These are phyloP conservation scores for Ophiostoma triangulosporum DNA, from an alignment of 2,329 filamentous ascomycete species.

Conservation along the genomic window DNA sequence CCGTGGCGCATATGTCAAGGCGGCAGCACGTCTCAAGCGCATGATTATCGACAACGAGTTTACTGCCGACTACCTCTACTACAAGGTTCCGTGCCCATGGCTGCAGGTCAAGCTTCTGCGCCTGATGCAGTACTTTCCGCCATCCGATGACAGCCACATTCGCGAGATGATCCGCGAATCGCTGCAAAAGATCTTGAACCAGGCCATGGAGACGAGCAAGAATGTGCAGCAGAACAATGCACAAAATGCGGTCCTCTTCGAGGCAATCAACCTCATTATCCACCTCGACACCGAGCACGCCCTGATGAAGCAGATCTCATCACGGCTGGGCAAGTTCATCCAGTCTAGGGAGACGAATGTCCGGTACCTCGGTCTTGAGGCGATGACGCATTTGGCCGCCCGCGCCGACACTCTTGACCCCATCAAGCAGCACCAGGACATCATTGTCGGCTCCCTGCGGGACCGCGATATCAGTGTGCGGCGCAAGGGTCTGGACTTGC, in stretches of 20 bases:
- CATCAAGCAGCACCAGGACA: constrained; percentile 94
- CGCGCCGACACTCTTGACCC: constrained; percentile 88
- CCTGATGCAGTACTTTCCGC: constrained; percentile 88
- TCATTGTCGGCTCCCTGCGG: constrained; percentile 86
- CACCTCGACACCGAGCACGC: constrained; percentile 91
- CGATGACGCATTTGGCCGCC: constrained; percentile 95
- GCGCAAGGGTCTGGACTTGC: constrained; percentile 82
- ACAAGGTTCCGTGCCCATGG: constrained; percentile 99
- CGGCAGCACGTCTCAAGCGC: constrained; percentile 75
- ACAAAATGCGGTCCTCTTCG: constrained; percentile 93
- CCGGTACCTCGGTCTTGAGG: constrained; percentile 85
- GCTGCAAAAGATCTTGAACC: constrained; percentile 77
- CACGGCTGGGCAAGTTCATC: constrained; percentile 84
- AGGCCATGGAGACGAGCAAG: constrained; percentile 86
- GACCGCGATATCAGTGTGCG: constrained; percentile 96
- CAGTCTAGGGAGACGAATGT: constrained; percentile 96
- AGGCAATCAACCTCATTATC: constrained; percentile 97
- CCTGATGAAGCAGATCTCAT: constrained; percentile 91
- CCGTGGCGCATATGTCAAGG: constrained; percentile 87
- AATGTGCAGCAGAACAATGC: constrained; percentile 99
- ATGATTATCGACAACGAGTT: constrained; percentile 86
- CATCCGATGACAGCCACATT: constrained; percentile 87
- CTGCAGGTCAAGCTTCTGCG: constrained; percentile 89
- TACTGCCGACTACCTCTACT: constrained; percentile 86
- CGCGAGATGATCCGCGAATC: constrained; percentile 86